Percentiles rank a stretch among this genome's conserved stretches.
These are phyloP conservation scores for Chalaropsis thielavioides DNA, from an alignment of 2,329 filamentous ascomycete species.

Conservation along the genomic window DNA sequence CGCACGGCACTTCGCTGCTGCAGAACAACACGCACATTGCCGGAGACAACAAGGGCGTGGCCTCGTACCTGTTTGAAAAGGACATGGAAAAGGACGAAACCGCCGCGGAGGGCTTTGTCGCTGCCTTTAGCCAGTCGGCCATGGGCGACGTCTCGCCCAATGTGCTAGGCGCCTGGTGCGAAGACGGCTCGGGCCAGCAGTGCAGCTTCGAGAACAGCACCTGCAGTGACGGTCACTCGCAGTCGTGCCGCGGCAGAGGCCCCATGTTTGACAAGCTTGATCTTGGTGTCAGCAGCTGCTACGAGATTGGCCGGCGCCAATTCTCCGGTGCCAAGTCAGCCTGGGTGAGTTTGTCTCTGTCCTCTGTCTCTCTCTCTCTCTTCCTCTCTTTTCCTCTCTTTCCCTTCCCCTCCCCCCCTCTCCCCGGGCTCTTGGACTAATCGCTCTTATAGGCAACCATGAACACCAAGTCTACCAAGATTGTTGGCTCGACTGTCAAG, in stretches of 20 bases:
- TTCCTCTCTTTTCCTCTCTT: no score
- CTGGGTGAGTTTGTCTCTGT: conserved; percentile 1
- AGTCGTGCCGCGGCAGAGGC: conserved; percentile 56
- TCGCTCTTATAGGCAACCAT: conserved; percentile 35
- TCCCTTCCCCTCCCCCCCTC: no score
- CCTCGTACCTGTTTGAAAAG: conserved; percentile 71
- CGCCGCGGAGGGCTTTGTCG: conserved; percentile 56
- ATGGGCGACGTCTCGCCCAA: conserved; percentile 86
- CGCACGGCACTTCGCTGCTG: conserved; percentile 81
- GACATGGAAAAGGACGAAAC: conserved; percentile 38
- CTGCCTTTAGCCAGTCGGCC: conserved; percentile 81
- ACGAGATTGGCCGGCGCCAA: conserved; percentile 57
- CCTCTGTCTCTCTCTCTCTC: no score
- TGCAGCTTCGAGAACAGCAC: conserved; percentile 68
- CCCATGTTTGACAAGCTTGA: conserved; percentile 52
- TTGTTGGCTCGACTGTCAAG: conserved; percentile 52
- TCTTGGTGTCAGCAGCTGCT: conserved; percentile 59
- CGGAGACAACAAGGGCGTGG: conserved; percentile 95
- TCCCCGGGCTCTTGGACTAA: background rate
- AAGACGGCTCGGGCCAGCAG: conserved; percentile 57
- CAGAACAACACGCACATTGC: conserved; percentile 84
- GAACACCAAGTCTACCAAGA: conserved; percentile 31
- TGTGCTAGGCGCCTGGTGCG: conserved; percentile 68
- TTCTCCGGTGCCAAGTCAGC: conserved; percentile 40
- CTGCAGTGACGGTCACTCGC: conserved; percentile 51